Conservation (phyloP, 345 rosid species). For the Camelina sativa region DNA sequence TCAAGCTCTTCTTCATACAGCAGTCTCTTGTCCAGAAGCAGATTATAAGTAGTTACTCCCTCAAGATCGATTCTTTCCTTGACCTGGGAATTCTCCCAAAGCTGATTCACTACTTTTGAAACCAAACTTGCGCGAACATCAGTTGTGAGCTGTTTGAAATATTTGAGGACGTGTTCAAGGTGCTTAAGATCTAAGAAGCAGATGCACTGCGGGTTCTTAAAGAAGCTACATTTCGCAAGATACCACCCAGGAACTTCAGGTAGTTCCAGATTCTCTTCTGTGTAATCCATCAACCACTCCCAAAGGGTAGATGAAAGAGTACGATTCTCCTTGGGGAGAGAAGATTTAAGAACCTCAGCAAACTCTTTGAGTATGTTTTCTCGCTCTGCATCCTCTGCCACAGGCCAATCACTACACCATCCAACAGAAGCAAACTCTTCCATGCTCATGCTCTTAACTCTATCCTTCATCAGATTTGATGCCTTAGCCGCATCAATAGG, state of each 20-base stretch:
- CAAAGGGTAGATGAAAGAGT: neutral
- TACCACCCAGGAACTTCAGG: neutral
- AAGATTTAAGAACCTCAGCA: neutral
- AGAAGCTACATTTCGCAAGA: neutral
- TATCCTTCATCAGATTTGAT: constrained; percentile 1
- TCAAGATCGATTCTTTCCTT: constrained; percentile 10
- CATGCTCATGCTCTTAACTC: neutral
- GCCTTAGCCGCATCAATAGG: neutral
- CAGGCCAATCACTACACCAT: constrained; percentile 10
- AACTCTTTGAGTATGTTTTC: neutral
- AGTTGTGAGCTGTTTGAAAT: neutral
- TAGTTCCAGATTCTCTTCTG: neutral
- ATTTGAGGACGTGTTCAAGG: neutral
- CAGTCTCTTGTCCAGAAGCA: constrained; percentile 17
- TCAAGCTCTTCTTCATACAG: neutral
- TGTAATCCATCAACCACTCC: neutral
- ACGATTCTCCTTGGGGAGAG: neutral
- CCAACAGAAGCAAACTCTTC: neutral
- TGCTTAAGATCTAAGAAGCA: constrained; percentile 10
- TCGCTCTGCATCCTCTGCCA: neutral
- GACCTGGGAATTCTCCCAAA: neutral
- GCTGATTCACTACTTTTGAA: neutral
- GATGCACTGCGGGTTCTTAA: constrained; percentile 1
- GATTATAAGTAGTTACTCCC: neutral
- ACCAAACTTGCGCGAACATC: neutral